These are phyloP conservation scores for Pyrenula aspistea DNA, from an alignment of 495 filamentous ascomycete genomes.

Conservation along the genomic window DNA sequence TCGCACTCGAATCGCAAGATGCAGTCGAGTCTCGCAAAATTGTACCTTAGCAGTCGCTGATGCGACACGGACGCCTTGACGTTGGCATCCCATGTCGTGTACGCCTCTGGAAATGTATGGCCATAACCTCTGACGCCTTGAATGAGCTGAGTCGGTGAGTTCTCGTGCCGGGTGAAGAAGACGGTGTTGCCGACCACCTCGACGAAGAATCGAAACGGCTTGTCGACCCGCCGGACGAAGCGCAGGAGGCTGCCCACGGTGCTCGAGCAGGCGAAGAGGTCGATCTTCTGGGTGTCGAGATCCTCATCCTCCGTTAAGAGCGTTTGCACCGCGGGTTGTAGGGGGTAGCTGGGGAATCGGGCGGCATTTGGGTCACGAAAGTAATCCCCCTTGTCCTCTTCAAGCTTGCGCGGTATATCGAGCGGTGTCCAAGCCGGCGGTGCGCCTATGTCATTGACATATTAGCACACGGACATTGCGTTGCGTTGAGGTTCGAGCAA, in stretches of 20 bases:
- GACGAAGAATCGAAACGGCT: slow-evolving; percentile 45
- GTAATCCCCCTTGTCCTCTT: slow-evolving; percentile 37
- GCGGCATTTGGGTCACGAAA: slow-evolving; percentile 55
- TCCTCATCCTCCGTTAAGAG: slow-evolving; percentile 22
- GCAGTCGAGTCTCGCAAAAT: slow-evolving; percentile 40
- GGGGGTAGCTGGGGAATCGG: slow-evolving; percentile 38
- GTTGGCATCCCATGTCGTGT: slow-evolving; percentile 44
- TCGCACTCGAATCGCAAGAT: slow-evolving; percentile 52
- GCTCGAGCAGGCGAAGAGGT: slow-evolving; percentile 50
- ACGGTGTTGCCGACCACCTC: slow-evolving; percentile 48
- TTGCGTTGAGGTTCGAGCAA: no score
- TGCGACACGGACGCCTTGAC: slow-evolving; percentile 44
- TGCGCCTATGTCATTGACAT: slow-evolving; percentile 28
- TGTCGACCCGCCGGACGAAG: slow-evolving; percentile 32
- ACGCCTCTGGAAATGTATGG: slow-evolving; percentile 51
- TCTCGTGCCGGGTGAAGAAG: slow-evolving; percentile 49
- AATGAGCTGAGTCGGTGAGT: slow-evolving; percentile 39
- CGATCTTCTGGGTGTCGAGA: slow-evolving; percentile 27
- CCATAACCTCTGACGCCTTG: slow-evolving; percentile 43
- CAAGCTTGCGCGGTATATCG: slow-evolving; percentile 18
- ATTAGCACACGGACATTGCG: no score
- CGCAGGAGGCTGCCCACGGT: slow-evolving; percentile 46
- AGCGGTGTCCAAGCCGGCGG: slow-evolving; percentile 50
- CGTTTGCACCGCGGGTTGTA: slow-evolving; percentile 45
- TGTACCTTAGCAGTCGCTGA: slow-evolving; percentile 48